Evolutionary conservation across 129 eudicot species (phyloP).

Genomic region (Artemisia tridentata): DNA sequence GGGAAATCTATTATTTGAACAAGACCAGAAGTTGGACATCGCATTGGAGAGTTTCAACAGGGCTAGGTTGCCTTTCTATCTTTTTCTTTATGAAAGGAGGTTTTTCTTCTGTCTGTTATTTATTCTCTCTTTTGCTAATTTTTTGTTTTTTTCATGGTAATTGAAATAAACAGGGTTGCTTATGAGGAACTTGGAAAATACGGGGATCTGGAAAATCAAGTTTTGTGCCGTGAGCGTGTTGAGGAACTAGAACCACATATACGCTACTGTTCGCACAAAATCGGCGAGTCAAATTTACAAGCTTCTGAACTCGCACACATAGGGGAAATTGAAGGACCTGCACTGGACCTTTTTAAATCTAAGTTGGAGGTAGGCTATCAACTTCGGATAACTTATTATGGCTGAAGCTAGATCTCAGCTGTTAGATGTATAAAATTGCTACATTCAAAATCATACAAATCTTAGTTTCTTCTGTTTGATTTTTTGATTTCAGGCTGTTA

Average conservation of each 20-base stretch:
- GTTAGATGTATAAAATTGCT: no score
- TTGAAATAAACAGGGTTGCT: constrained; percentile 63
- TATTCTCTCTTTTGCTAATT: constrained; percentile 1
- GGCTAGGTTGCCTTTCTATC: constrained; percentile 51
- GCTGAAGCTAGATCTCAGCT: no score
- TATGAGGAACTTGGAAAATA: constrained; percentile 99
- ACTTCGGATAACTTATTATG: neutral
- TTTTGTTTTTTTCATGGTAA: neutral
- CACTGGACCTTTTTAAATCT: constrained; percentile 88
- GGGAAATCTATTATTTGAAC: constrained; percentile 81
- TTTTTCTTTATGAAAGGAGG: no score
- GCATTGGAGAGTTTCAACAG: constrained; percentile 95
- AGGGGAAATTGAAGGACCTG: constrained; percentile 99
- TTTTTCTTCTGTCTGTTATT: neutral
- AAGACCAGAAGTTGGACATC: constrained; percentile 93
- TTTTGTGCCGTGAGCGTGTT: constrained; percentile 92
- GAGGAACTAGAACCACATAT: constrained; percentile 97
- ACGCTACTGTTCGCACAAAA: constrained; percentile 86
- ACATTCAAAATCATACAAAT: neutral
- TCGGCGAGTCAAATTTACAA: constrained; percentile 83
- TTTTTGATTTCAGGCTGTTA: constrained; percentile 66
- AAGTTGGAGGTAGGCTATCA: constrained; percentile 66
- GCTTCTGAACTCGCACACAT: constrained; percentile 84
- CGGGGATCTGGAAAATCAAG: constrained; percentile 93
- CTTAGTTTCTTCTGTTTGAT: constrained; percentile 15